Evolutionary conservation across 495 filamentous ascomycete genomes (phyloP), one percentile per base, ranked within the genome.

Genomic region (Penicillium maclennaniae): DNA sequence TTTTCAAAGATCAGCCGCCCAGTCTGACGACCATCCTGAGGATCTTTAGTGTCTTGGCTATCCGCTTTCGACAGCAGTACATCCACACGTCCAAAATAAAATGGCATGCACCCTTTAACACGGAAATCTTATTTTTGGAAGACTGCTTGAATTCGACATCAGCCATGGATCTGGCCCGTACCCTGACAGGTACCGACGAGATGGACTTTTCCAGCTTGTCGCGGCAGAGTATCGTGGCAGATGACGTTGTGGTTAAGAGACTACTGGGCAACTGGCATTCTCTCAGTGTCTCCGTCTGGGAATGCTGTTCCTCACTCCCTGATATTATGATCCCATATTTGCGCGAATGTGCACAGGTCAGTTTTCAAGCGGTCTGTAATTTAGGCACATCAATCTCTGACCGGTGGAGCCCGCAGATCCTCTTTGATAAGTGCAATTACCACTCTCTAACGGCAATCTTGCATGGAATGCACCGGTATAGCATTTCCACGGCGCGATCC

Each of bases 241-340:
- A 63, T 9, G 61, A 69, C 16, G 39, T 50, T 0, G 40, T 56
- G 15, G 50, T 63, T 1, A 57, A 46, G 23, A 34, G 46, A 4
- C 23, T 75, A 9, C 25, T 68, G 15, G 36, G 26, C 0, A 52
- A 66, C 36, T 76, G 73, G 73, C 59, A 67, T 15, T 27, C 44
- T 36, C 54, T 75, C 10, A 68, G 61, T 23, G 58, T 64, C 12
- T 61, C 66, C 0, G 68, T 72, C 1, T 73, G 70, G 70, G 73
- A 76, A 49, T 74, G 69, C 45, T 76, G 73, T 41, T 65, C 56
- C 0, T 70, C 66, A n/a, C 49, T 75, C 15, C 72, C 72, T 16
- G 67, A 72, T 4, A 17, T 62, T 27, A 60, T 69, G 9, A 12
- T 34, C 31, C 53, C 47, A 20, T 65, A 56, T 42, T 58, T 76